Conservation (phyloP, 495 filamentous ascomycete genomes). For the Podospora bellae-mahoneyi region DNA sequence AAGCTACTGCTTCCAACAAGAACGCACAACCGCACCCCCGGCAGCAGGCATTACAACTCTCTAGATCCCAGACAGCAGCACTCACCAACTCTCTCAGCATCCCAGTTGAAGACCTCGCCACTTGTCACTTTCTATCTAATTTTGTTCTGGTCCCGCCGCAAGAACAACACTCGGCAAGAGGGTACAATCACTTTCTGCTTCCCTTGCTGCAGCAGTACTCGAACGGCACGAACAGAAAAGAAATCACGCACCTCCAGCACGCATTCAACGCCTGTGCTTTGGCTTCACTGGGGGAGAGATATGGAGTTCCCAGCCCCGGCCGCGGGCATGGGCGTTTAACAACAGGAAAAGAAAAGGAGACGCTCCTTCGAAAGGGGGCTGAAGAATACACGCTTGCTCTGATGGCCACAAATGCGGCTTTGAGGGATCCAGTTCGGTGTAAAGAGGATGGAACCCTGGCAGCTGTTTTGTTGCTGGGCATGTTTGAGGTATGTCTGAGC, state of each 20-base stretch:
- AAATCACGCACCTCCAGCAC: conserved; percentile 48
- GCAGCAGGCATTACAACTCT: conserved; percentile 12
- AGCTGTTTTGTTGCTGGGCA: conserved; percentile 57
- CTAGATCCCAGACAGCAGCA: conserved; percentile 12
- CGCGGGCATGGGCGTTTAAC: not conserved
- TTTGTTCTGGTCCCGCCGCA: conserved; percentile 51
- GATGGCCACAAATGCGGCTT: conserved; percentile 49
- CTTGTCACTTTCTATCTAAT: conserved; percentile 54
- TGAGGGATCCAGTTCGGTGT: conserved; percentile 44
- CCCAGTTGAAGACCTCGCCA: conserved; percentile 47
- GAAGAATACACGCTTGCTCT: conserved; percentile 51
- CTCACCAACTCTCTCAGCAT: conserved; percentile 28
- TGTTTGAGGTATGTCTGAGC: conserved; percentile 54
- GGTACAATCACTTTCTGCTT: conserved; percentile 57
- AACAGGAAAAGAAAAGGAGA: conserved; percentile 13
- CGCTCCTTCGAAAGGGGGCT: conserved; percentile 36
- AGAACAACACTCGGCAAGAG: conserved; percentile 36
- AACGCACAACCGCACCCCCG: not conserved
- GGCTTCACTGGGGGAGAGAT: conserved; percentile 42
- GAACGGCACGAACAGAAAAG: not conserved
- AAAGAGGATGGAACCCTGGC: conserved; percentile 57
- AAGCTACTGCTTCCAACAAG: not conserved
- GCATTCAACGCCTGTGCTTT: conserved; percentile 62
- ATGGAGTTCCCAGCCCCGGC: not conserved
- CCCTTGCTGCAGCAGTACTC: conserved; percentile 44